Evolutionary conservation across 1,139 yeast species (phyloP).

Genomic region (Wickerhamiella infanticola): DNA sequence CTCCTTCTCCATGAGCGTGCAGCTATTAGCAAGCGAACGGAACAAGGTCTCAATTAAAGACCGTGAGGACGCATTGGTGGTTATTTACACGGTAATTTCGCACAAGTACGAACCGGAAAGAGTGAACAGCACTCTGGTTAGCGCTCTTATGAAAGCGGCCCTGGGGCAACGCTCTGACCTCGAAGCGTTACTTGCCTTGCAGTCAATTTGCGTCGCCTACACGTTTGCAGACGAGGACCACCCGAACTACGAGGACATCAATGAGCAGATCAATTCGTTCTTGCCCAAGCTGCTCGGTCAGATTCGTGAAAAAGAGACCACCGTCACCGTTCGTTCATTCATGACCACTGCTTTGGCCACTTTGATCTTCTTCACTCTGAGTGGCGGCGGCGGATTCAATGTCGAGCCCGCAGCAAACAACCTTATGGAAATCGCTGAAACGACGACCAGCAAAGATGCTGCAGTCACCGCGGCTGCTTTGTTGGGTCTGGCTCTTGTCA

Average conservation of each 20-base stretch:
- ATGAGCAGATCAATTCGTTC: conserved; percentile 12
- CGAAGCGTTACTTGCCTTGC: conserved; percentile 21
- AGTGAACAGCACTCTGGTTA: conserved; percentile 14
- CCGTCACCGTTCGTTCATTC: conserved; percentile 15
- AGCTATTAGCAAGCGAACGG: conserved; percentile 20
- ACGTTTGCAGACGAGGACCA: conserved; percentile 19
- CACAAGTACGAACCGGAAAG: conserved; percentile 22
- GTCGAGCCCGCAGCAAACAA: conserved; percentile 19
- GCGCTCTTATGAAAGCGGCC: conserved; percentile 18
- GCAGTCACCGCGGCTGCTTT: conserved; percentile 20
- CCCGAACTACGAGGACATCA: conserved; percentile 10
- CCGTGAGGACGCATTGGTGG: conserved; percentile 22
- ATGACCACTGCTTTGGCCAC: conserved; percentile 19
- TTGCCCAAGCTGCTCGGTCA: conserved; percentile 14
- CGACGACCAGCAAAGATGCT: conserved; percentile 16
- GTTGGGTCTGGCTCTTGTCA: conserved; percentile 22
- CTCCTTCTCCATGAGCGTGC: conserved; percentile 18
- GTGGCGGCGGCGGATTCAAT: conserved; percentile 25
- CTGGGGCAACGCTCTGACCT: conserved; percentile 19
- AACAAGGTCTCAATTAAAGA: conserved; percentile 21
- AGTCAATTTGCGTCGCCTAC: conserved; percentile 19
- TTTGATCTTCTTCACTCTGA: conserved; percentile 20
- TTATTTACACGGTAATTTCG: conserved; percentile 17
- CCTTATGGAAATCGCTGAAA: conserved; percentile 21
- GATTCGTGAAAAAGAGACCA: conserved; percentile 7